Conservation (phyloP, 257 asterid species). For the Catharanthus roseus region DNA sequence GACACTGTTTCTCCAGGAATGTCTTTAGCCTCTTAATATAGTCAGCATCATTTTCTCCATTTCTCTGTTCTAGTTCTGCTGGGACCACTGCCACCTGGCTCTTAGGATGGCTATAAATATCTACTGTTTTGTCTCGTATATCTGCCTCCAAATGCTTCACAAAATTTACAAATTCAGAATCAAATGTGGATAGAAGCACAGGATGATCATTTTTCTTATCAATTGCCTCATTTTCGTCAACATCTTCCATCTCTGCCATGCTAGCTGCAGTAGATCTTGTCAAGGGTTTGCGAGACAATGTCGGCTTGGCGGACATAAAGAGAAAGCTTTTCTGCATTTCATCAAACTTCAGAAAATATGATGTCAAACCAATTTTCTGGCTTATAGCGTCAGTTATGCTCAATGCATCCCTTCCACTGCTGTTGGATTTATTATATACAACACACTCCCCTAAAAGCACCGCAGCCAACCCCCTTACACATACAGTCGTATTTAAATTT, state of each 20-base stretch:
- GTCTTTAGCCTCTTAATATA: constrained; percentile 62
- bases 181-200: constrained; percentile 58
- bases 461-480: constrained; percentile 75
- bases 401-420: constrained; percentile 51
- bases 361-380: constrained; percentile 77
- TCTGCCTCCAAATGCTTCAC: constrained; percentile 58
- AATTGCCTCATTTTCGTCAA: constrained; percentile 50
- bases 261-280: constrained; percentile 81
- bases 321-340: constrained; percentile 68
- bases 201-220: constrained; percentile 65
- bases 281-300: constrained; percentile 52
- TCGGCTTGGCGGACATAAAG: constrained; percentile 64
- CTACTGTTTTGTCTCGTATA: constrained; percentile 67
- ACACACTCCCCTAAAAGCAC: constrained; percentile 68
- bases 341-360: constrained; percentile 65
- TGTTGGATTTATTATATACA: constrained; percentile 48
- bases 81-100: constrained; percentile 89
- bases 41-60: constrained; percentile 65
- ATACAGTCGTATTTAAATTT: constrained; percentile 48
- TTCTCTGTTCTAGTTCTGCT: constrained; percentile 63
- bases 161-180: constrained; percentile 61
- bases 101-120: constrained; percentile 70
- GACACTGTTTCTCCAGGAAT: constrained; percentile 85
- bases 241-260: constrained; percentile 80
- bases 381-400: constrained; percentile 73